Evolutionary conservation across 1,284 basidiomycete genomes (phyloP), one percentile per base, ranked within the genome.

Genomic region (Trametes versicolor): DNA sequence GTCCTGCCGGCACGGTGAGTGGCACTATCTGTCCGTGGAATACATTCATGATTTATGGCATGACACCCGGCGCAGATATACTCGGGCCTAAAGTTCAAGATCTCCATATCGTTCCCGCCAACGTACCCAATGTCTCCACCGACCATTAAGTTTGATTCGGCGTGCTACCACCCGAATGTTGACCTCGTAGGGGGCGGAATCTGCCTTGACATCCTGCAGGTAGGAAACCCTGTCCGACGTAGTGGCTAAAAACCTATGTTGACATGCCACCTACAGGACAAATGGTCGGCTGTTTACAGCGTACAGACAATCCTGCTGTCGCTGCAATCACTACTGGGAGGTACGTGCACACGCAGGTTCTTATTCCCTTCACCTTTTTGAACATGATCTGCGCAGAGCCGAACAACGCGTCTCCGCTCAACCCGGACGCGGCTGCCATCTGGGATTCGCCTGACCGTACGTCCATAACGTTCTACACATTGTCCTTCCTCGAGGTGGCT

Each of bases 231-330:
- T 7, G 50, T 58, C 12, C 15, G 6, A 19, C 27, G 7, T 9
- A 3, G n/a, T 53, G 17, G n/a, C 25, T 17, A 10, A 54, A 12
- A 15, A 25, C 15, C 19, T n/a, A n/a, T 5, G 23, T 17, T 50
- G 13, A 34, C 19, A 27, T 25, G 48, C 47, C 27, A 27, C 8
- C 39, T 49, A 2, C 69, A 96, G 91, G 93, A 95, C 77, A 93
- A 95, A 75, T 96, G 94, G 94, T 94, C 92, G 13, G 94, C 94
- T 10, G 90, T 95, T 2, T 94, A 96, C 76, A 94, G 92, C 63
- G 94, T 95, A 34, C 92, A 95, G 69, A 95, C 93, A 0, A 92
- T 96, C 50, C 83, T 96, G 15, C 80, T 96, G n/a, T 95, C 94
- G 9, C 77, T 96, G 62, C 94, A 96, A 72, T 94, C 92, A 10